Percentiles rank a stretch among this genome's conserved stretches.
Conservation (phyloP, 352 stramenopile genomes). For the Pythium scleroteichum region DNA sequence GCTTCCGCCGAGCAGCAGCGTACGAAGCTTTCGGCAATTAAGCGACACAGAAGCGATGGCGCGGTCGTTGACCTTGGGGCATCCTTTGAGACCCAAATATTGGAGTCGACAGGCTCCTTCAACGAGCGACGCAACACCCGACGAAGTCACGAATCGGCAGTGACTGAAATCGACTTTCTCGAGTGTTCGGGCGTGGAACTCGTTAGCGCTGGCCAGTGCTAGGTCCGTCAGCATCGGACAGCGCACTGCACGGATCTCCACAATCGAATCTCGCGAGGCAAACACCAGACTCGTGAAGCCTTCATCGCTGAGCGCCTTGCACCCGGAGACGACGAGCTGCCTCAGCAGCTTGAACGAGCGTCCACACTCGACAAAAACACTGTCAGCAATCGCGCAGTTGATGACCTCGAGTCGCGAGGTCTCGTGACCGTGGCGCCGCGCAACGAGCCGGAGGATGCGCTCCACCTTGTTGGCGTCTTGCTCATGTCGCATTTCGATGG, state of each 20-base stretch:
- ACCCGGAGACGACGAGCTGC: conserved; percentile 54
- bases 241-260: conserved; percentile 50
- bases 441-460: conserved; percentile 32
- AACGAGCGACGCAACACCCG: conserved; percentile 36
- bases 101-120: conserved; percentile 31
- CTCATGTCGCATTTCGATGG: conserved; percentile 37
- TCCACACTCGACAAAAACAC: conserved; percentile 34
- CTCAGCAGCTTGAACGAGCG: conserved; percentile 36
- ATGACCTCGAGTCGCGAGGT: conserved; percentile 44
- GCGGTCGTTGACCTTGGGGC: conserved; percentile 48
- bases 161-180: conserved; percentile 59
- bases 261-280: conserved; percentile 36
- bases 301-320: conserved; percentile 48
- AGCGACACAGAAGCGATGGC: conserved; percentile 37
- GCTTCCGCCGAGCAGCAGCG: conserved; percentile 46
- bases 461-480: conserved; percentile 32
- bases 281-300: conserved; percentile 42
- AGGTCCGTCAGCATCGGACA: conserved; percentile 55
- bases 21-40: conserved; percentile 38
- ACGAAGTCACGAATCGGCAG: conserved; percentile 50
- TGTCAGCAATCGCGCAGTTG: conserved; percentile 46
- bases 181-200: conserved; percentile 37
- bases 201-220: conserved; percentile 29
- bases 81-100: conserved; percentile 55
- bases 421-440: conserved; percentile 39